Conservation (phyloP, 2,329 filamentous ascomycete species). For the Phoma sp. region DNA sequence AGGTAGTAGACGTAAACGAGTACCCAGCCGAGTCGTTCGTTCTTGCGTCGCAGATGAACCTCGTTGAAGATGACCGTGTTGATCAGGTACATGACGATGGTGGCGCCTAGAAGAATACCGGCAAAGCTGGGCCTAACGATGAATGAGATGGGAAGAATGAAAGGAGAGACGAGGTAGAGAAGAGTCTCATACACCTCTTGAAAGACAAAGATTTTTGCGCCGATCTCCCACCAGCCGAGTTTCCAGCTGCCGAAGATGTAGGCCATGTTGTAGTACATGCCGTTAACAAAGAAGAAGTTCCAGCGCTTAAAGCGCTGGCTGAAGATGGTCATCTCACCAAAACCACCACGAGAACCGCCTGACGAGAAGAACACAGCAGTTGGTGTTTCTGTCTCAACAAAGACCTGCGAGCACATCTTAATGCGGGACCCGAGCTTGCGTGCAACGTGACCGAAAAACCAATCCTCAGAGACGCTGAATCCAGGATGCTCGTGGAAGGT, state of each 20-base stretch:
- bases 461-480: conserved; percentile 59
- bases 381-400: conserved; percentile 60
- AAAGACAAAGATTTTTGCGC: conserved; percentile 58
- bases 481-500: conserved; percentile 58
- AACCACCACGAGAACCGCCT: conserved; percentile 54
- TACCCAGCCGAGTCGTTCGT: conserved; percentile 51
- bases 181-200: conserved; percentile 58
- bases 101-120: conserved; percentile 48
- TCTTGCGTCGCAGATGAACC: conserved; percentile 54
- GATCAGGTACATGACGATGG: conserved; percentile 52
- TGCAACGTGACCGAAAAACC: conserved; percentile 60
- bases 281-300: conserved; percentile 61
- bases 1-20: conserved; percentile 53
- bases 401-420: conserved; percentile 57
- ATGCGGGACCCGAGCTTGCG: conserved; percentile 55
- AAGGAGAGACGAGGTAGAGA: conserved; percentile 54
- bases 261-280: conserved; percentile 56
- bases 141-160: conserved; percentile 56
- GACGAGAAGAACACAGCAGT: conserved; percentile 52
- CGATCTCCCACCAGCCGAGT: conserved; percentile 58
- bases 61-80: conserved; percentile 58
- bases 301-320: conserved; percentile 58
- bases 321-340: conserved; percentile 62
- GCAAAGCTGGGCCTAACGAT: conserved; percentile 52
- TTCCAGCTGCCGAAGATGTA: conserved; percentile 58